phyloP scores from a whole-genome alignment of 352 stramenopile genomes.

The Phytophthora cryptogea region DNA sequence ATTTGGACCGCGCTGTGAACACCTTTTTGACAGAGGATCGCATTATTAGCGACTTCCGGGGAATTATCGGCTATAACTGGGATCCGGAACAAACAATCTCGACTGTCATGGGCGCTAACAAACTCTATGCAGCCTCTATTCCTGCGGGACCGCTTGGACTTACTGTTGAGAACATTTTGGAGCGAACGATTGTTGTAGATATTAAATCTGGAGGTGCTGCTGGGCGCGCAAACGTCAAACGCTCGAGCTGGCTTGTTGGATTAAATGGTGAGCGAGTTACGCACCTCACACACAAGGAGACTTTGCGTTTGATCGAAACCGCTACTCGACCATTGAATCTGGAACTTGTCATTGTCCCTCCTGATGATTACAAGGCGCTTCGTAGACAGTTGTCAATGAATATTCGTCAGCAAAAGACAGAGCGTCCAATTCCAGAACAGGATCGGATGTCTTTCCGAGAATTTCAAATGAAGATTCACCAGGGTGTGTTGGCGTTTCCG shows the following conservation, averaged over 20 bases:
- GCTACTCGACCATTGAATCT: conserved; percentile 71
- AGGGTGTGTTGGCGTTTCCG: conserved; percentile 74
- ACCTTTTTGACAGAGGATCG: conserved; percentile 81
- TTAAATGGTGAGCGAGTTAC: conserved; percentile 81
- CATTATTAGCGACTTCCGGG: conserved; percentile 79
- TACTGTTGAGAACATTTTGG: conserved; percentile 89
- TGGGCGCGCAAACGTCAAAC: conserved; percentile 75
- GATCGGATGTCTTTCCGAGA: conserved; percentile 87
- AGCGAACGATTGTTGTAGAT: conserved; percentile 88
- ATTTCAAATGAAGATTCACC: conserved; percentile 87
- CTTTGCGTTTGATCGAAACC: conserved; percentile 83
- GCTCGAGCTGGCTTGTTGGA: conserved; percentile 83
- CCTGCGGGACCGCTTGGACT: conserved; percentile 80
- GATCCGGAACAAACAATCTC: conserved; percentile 51
- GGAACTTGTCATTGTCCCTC: conserved; percentile 71
- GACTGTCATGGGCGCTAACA: conserved; percentile 51
- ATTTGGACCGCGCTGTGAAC: conserved; percentile 80
- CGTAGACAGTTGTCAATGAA: conserved; percentile 84
- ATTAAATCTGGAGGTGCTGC: conserved; percentile 84
- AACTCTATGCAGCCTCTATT: conserved; percentile 71
- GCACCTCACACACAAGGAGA: conserved; percentile 86
- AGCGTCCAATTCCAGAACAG: conserved; percentile 81
- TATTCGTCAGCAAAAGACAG: conserved; percentile 84
- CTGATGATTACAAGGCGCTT: conserved; percentile 71
- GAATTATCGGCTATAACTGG: conserved; percentile 74